Evolutionary conservation across 2,329 filamentous ascomycete species (phyloP), one percentile per base, ranked within the genome.

Genomic region (Scedosporium aurantiacum): DNA sequence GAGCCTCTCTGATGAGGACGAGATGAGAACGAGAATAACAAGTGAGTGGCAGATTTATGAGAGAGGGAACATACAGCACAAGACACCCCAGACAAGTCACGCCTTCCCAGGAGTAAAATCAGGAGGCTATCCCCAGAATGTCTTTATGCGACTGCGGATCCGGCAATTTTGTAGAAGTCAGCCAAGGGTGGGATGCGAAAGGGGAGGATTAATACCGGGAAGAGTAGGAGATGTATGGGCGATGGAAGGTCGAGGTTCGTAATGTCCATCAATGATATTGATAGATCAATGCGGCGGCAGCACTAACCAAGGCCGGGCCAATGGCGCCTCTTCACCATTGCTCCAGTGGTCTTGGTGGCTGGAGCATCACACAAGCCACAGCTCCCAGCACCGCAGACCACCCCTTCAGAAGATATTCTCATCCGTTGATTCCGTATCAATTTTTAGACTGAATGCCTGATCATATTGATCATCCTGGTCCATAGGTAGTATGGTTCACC

Each of bases 331-430:
- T 54, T 23, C 23, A 28, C 50, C 5, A 54, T 23, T 10, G 12
- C 23, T 54, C 2, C 12, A 54, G 50, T 25, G 50, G 50, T 54
- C 18, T 18, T 54, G 50, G 50, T 54, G 50, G 50, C 50, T 54
- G 50, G 12, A 54, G 50, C 50, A 37, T 18, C 61, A 60, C 61
- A 37, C 23, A 58, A 37, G 47, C 23, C 60, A 40, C 5, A 27
- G 23, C 57, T 59, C 58, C 55, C 21, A 47, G 54, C 58, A 37
- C 32, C 10, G 32, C 32, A 37, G 8, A 12, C 32, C 32, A 10
- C 10, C 32, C 32, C 32, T 37, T 12, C 10, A 10, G 32, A 37
- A 12, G 12, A 10, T 10, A 37, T 4, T 37, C 32, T 37, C 32
- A 37, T 37, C 32, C 10, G 32, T 47, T 16, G n/a, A 6, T 47